Evolutionary conservation across 768 basidiomycete species (phyloP), one percentile per base, ranked within the genome.

Genomic region (Leccinum subtestaceum): DNA sequence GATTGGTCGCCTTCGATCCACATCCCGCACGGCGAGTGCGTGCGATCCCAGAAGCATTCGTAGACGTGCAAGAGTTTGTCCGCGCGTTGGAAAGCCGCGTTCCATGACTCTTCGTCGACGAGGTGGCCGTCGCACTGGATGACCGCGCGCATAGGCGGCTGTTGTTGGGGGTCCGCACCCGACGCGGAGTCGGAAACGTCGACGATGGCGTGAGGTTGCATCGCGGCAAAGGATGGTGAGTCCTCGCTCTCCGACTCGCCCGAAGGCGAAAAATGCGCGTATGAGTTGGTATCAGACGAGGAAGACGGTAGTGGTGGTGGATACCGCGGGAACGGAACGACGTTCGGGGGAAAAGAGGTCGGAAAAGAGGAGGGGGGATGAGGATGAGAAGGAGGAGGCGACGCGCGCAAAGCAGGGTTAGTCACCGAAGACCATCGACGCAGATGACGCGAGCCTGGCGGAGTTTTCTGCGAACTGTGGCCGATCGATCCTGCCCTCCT

Each of bases 1-100:
- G 69, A 65, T 12, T 74, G 73, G 56, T 72, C 73, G 19, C 73
- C 72, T 52, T 72, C 73, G 38, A 72, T 70, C 66, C 73, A 74
- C 72, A 72, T 72, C 1, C 71, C 60, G 17, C 72, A 72, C 2
- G 72, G 58, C 0, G 71, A 50, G 47, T 69, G 55, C 31, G 53
- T 3, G 29, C 57, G 55, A 55, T 69, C 65, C 72, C 72, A 74
- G 50, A 67, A 63, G 32, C 72, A 72, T 46, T 72, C 67, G 57
- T 72, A 73, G 31, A 73, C 63, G 59, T 74, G 64, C 8, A 71
- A 45, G 45, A 55, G 46, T 25, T 68, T 64, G 60, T 68, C 72
- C 0, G 58, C 59, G 12, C 64, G 65, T 19, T 63, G 55, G 52
- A 69, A 52, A 5, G 70, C 64, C 7, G 57, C 63, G 1, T 62